phyloP scores from a whole-genome alignment of 1,139 yeast genomes.

The Suhomyces ambrosiae region DNA sequence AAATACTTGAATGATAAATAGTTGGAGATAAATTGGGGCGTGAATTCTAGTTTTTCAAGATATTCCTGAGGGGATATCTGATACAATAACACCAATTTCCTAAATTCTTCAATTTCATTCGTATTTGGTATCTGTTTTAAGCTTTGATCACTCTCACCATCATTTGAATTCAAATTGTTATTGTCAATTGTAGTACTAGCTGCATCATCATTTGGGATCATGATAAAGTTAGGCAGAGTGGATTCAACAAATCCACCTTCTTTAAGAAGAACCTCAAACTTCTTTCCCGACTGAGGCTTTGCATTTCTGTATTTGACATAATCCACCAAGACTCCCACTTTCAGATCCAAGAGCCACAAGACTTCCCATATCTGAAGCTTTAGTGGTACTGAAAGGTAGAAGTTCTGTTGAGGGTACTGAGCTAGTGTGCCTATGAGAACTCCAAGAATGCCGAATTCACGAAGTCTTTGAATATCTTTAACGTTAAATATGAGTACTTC shows the following conservation, averaged over 20 bases:
- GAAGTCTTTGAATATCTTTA: constrained; percentile 51
- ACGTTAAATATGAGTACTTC: constrained; percentile 53
- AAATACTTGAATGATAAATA: constrained; percentile 32
- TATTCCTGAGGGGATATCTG: constrained; percentile 1
- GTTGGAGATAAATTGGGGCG: constrained; percentile 6
- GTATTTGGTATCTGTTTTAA: too few species aligned
- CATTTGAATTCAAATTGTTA: too few species aligned
- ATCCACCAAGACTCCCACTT: constrained; percentile 40
- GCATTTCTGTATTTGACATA: constrained; percentile 23
- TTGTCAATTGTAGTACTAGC: too few species aligned
- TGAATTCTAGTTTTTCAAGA: neutral
- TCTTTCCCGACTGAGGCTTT: constrained; percentile 5
- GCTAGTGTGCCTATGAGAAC: constrained; percentile 81
- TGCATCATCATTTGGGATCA: constrained; percentile 11
- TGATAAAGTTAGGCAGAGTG: constrained; percentile 5
- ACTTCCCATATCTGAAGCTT: constrained; percentile 75
- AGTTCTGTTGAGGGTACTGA: constrained; percentile 87
- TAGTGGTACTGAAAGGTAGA: constrained; percentile 81
- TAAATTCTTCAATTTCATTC: neutral
- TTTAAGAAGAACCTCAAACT: constrained; percentile 3
- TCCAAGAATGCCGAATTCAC: constrained; percentile 66
- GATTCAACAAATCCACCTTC: constrained; percentile 4
- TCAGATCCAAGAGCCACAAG: constrained; percentile 57
- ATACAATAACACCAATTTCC: neutral
- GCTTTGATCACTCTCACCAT: too few species aligned